Conservation (phyloP, 495 filamentous ascomycete species). For the Rhypophila decipiens region DNA sequence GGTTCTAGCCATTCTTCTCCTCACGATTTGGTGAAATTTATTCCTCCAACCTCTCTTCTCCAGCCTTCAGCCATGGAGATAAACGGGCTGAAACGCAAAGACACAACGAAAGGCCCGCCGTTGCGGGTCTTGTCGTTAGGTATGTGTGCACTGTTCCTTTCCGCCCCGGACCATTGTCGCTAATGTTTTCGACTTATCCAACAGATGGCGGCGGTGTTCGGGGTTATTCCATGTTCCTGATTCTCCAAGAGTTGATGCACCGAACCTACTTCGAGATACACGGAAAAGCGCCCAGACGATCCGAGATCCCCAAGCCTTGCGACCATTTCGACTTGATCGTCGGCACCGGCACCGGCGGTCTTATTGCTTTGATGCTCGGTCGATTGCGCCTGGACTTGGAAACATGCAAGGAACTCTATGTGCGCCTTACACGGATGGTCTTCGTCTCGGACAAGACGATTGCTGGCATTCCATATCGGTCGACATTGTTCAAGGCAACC, state of each 20-base stretch:
- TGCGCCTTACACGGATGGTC: constrained; percentile 85
- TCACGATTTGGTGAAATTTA: background rate
- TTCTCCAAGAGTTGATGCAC: constrained; percentile 96
- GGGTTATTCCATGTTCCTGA: constrained; percentile 93
- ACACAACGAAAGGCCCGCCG: constrained; percentile 92
- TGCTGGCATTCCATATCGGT: constrained; percentile 85
- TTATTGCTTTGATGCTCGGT: constrained; percentile 96
- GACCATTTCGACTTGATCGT: constrained; percentile 97
- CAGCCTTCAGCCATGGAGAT: constrained; percentile 14
- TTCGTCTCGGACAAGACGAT: constrained; percentile 99
- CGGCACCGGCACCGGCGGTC: constrained; percentile 88
- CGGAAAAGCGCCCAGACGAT: constrained; percentile 72
- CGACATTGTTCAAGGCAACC: constrained; percentile 92
- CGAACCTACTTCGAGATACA: constrained; percentile 80
- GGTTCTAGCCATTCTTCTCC: too few relatives aligned
- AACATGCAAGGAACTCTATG: constrained; percentile 93
- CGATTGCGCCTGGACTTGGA: constrained; percentile 86
- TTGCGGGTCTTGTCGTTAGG: constrained; percentile 86
- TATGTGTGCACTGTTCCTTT: too few relatives aligned
- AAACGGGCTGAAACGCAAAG: constrained; percentile 55
- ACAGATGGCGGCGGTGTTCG: constrained; percentile 93
- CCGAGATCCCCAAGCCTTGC: constrained; percentile 93
- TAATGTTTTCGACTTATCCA: too few relatives aligned
- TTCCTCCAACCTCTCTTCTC: background rate
- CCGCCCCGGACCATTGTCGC: too few relatives aligned